Evolutionary conservation across 805 yeast genomes (phyloP), one percentile per base, ranked within the genome.

Genomic region (Cyberlindnera meyerae): DNA sequence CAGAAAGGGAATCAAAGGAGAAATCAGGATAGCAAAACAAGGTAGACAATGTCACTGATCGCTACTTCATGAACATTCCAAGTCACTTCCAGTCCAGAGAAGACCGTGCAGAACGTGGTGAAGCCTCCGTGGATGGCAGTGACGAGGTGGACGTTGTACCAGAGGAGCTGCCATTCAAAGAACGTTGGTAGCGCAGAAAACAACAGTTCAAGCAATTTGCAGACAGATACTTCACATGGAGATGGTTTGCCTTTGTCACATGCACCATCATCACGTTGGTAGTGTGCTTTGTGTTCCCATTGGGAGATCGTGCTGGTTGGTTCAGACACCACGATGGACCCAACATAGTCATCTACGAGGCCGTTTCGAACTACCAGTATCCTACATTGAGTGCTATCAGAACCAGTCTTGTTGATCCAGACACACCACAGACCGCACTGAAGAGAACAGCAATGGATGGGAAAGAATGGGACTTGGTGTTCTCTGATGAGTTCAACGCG

Each of bases 401-500:
- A 45, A 66, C 82, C 0, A 43, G 58, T n/a, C 60, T 83, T 31
- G 62, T 84, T 12, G 94, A 84, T 52, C 74, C 77, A 3, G 93
- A 83, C 52, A 83, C 93, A 4, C 93, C 90, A 0, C 27, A 42
- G 3, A 52, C 53, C 1, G 75, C 71, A 5, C 35, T 39, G 28
- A 64, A 71, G 0, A 73, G 70, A 39, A 47, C 33, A 8, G 51
- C 58, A 4, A 48, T 37, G 33, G 58, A 52, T 31, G 73, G 73
- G 4, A 58, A 58, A 6, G 40, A 36, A 1, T 69, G 73, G 73
- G 44, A 44, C 5, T 53, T 70, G 46, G 71, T 68, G 0, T 70
- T 70, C 43, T 63, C 70, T n/a, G 75, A 70, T 44, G 75, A 70
- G 45, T 70, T 70, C 46, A 63, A 66, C 36, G 68, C 65, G 1